A percentile compares a stretch with the other conserved stretches of the same genome.
Evolutionary conservation across 129 eudicot species (phyloP).

Genomic region (Logfia minima): DNA sequence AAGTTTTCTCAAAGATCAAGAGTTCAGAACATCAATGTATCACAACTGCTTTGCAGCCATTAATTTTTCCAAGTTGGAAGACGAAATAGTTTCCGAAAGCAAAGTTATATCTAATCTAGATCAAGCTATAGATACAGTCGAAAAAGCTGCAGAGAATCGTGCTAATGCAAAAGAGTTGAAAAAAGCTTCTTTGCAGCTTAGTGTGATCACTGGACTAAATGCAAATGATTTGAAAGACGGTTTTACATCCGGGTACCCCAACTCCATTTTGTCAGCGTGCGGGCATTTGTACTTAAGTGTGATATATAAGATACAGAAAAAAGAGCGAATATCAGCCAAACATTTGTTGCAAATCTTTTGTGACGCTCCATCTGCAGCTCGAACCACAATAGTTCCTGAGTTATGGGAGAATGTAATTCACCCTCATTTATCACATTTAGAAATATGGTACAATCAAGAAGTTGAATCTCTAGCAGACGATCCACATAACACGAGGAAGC

Average conservation of each 20-base stretch:
- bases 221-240: slow-evolving; percentile 62
- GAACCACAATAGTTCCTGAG: slow-evolving; percentile 55
- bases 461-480: slow-evolving; percentile 39
- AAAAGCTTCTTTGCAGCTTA: slow-evolving; percentile 75
- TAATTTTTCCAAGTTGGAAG: slow-evolving; percentile 45
- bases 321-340: slow-evolving; percentile 62
- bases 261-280: slow-evolving; percentile 67
- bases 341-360: slow-evolving; percentile 78
- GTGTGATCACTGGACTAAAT: slow-evolving; percentile 74
- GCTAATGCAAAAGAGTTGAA: slow-evolving; percentile 58
- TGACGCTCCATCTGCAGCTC: slow-evolving; percentile 70
- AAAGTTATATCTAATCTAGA: slow-evolving; percentile 69
- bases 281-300: slow-evolving; percentile 76
- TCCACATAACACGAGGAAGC: slow-evolving; percentile 45
- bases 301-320: slow-evolving; percentile 65
- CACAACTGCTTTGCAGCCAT: slow-evolving; percentile 67
- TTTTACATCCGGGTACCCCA: slow-evolving; percentile 65
- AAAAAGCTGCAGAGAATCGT: slow-evolving; percentile 65
- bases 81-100: slow-evolving; percentile 55
- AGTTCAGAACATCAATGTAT: slow-evolving; percentile 61
- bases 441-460: slow-evolving; percentile 64
- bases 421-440: slow-evolving; percentile 68
- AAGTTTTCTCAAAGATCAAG: slow-evolving; percentile 52
- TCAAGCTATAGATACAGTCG: slow-evolving; percentile 74
- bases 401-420: slow-evolving; percentile 66